phyloP scores from a whole-genome alignment of 805 yeast species.

The Saccharomycopsis microspora region DNA sequence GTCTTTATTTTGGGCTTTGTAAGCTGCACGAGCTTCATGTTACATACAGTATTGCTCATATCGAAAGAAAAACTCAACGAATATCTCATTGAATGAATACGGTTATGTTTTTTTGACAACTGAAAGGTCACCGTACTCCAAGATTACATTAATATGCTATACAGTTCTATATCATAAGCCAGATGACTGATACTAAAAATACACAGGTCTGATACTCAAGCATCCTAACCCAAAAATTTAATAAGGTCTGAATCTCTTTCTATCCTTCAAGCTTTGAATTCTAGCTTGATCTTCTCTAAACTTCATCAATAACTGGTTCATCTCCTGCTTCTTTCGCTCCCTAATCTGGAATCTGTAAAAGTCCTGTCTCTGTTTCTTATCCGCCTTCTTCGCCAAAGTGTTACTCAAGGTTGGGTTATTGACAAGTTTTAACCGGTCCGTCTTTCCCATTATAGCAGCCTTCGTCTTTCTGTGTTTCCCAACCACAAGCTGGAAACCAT shows the following conservation, averaged over 20 bases:
- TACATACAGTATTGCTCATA: no score
- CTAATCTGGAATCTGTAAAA: slow-evolving; percentile 95
- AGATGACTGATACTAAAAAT: not conserved
- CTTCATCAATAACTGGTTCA: slow-evolving; percentile 73
- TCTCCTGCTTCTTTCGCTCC: slow-evolving; percentile 84
- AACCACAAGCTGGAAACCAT: slow-evolving; percentile 87
- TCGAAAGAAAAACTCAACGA: no score
- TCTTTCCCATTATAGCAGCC: slow-evolving; percentile 55
- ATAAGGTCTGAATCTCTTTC: slow-evolving; percentile 79
- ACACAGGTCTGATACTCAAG: no score
- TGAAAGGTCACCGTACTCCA: not conserved
- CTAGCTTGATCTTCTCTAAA: slow-evolving; percentile 88
- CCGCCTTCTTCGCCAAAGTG: slow-evolving; percentile 38
- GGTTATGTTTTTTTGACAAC: no score
- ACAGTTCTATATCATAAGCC: not conserved
- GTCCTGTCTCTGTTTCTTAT: slow-evolving; percentile 73
- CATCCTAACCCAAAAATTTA: slow-evolving; percentile 20
- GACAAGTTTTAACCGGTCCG: slow-evolving; percentile 25
- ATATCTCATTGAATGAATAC: no score
- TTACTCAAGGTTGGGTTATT: slow-evolving; percentile 39
- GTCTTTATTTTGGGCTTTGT: no score
- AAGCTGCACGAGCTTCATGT: no score
- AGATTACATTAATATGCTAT: slow-evolving; percentile 4
- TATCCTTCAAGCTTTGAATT: slow-evolving; percentile 67
- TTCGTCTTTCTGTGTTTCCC: slow-evolving; percentile 77